A percentile compares a stretch with the other conserved stretches of the same genome.
These are phyloP conservation scores for Lepidium sativum DNA, from an alignment of 345 rosid species.

Conservation along the genomic window DNA sequence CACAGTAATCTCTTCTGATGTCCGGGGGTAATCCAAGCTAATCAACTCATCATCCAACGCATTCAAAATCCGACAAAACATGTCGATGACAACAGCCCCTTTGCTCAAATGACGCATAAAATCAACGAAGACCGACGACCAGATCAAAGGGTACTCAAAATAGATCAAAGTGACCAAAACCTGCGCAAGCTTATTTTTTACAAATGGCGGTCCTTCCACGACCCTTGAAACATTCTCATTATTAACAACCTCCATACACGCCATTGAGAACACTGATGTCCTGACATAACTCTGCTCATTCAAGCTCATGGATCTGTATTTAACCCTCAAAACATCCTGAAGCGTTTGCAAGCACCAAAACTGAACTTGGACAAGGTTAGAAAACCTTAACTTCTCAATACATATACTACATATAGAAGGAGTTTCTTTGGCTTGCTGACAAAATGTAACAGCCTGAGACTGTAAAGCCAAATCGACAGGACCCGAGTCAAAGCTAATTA, in stretches of 20 bases:
- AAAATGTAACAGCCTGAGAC: constrained; percentile 48
- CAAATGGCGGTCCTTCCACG: constrained; percentile 63
- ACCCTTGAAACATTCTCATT: constrained; percentile 42
- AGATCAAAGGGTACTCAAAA: constrained; percentile 77
- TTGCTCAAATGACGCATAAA: constrained; percentile 52
- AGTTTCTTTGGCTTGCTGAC: constrained; percentile 53
- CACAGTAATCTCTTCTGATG: constrained; percentile 49
- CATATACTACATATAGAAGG: constrained; percentile 50
- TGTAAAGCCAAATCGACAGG: constrained; percentile 44
- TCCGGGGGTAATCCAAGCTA: constrained; percentile 80
- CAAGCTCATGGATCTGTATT: constrained; percentile 41
- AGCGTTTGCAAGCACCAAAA: constrained; percentile 94
- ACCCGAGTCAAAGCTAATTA: constrained; percentile 71
- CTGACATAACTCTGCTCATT: constrained; percentile 57
- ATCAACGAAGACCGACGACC: constrained; percentile 80
- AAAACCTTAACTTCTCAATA: constrained; percentile 62
- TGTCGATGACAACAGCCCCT: constrained; percentile 67
- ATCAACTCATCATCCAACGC: constrained; percentile 83
- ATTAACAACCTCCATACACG: constrained; percentile 45
- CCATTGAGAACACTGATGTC: constrained; percentile 63
- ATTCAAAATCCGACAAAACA: constrained; percentile 90
- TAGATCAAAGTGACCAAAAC: constrained; percentile 78
- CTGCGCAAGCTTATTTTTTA: constrained; percentile 92
- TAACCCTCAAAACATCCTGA: constrained; percentile 57
- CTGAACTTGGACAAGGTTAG: constrained; percentile 62